phyloP scores from a whole-genome alignment of 345 rosid species.

The Eucalyptus pumila region DNA sequence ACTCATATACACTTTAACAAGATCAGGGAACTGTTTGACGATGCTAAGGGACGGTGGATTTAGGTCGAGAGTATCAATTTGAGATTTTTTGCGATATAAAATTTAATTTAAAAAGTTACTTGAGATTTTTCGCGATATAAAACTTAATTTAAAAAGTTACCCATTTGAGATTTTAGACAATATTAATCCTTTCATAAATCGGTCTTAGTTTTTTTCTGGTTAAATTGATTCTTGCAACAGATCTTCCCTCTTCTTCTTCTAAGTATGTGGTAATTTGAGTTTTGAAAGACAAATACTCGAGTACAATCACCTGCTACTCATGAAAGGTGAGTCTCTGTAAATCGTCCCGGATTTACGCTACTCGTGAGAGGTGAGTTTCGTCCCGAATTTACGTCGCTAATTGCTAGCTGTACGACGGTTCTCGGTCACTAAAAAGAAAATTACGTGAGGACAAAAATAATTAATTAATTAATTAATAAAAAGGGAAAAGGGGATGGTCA shows the following conservation, averaged over 20 bases:
- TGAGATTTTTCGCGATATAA: background rate
- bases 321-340: rapidly evolving
- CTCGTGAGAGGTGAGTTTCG: no score
- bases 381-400: no score
- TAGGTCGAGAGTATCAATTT: background rate
- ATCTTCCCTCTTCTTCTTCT: background rate
- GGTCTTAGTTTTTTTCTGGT: background rate
- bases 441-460: background rate
- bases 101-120: no score
- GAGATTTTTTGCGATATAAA: no score
- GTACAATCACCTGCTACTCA: no score
- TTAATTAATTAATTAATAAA: background rate
- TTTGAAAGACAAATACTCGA: background rate
- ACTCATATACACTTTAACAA: background rate
- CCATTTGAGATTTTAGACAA: background rate
- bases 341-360: rapidly evolving
- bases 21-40: background rate
- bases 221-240: background rate
- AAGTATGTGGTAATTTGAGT: background rate
- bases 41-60: background rate
- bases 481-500: background rate
- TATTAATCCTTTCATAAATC: no score
- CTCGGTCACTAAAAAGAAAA: rapidly evolving
- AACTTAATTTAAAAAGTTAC: background rate
- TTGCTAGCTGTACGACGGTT: rapidly evolving